Percentiles rank a stretch among this genome's conserved stretches.
Conservation (phyloP, 805 yeast species). For the Ogataea allantospora region DNA sequence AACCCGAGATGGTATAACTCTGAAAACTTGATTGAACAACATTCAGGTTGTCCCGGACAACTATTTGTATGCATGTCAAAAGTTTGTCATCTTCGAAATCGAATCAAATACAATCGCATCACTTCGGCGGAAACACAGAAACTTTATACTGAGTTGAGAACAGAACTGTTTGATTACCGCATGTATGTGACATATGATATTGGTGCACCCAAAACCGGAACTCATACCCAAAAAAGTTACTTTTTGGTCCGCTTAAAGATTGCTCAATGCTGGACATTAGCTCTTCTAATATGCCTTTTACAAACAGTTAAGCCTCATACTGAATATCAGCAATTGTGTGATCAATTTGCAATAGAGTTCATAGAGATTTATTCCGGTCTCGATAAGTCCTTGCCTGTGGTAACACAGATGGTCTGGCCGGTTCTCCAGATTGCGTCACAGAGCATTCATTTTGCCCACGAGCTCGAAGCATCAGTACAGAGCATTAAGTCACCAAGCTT, state of each 20-base stretch:
- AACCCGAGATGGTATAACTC: conserved; percentile 37
- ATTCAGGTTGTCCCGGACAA: conserved; percentile 44
- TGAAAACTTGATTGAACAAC: conserved; percentile 33
- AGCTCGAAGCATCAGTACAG: conserved; percentile 35
- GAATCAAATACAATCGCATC: conserved; percentile 13
- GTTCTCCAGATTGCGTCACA: conserved; percentile 45
- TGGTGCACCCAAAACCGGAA: conserved; percentile 1
- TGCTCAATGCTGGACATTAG: conserved; percentile 44
- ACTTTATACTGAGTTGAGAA: conserved; percentile 29
- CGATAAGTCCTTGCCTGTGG: conserved; percentile 38
- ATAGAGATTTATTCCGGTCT: conserved; percentile 39
- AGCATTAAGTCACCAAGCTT: conserved; percentile 44
- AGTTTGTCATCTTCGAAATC: conserved; percentile 31
- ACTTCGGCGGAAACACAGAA: conserved; percentile 7
- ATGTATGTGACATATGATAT: conserved; percentile 31
- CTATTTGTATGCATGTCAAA: conserved; percentile 37
- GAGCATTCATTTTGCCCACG: conserved; percentile 27
- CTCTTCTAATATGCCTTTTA: conserved; percentile 32
- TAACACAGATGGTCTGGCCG: conserved; percentile 55
- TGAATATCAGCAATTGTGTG: conserved; percentile 24
- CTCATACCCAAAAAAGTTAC: conserved; percentile 6
- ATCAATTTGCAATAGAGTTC: conserved; percentile 38
- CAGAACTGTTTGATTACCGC: conserved; percentile 32
- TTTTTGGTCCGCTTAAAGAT: conserved; percentile 34
- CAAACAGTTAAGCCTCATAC: conserved; percentile 30